Evolutionary conservation across 2,329 filamentous ascomycete genomes (phyloP).

Genomic region (Endoconidiophora polonica): DNA sequence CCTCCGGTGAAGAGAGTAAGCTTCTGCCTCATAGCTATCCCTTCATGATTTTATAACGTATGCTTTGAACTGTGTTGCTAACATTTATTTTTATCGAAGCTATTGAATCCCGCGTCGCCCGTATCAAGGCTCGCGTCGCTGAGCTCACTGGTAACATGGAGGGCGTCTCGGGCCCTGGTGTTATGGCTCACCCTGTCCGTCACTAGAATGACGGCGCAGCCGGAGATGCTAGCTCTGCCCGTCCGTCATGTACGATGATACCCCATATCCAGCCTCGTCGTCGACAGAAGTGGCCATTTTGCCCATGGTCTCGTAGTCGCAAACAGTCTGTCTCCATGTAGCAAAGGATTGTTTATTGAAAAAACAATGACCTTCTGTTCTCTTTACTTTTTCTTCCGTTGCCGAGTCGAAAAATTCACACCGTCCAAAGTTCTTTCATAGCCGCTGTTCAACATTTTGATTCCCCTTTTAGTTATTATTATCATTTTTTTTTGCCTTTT

Average conservation of each 20-base stretch:
- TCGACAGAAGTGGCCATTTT: not conserved
- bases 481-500: not conserved
- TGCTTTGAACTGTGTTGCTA: slow-evolving; percentile 13
- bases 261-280: not conserved
- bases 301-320: not conserved
- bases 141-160: slow-evolving; percentile 82
- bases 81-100: slow-evolving; percentile 32
- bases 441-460: not conserved
- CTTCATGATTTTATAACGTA: not conserved
- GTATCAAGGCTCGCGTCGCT: slow-evolving; percentile 93
- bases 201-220: slow-evolving; percentile 5
- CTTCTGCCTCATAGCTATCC: slow-evolving; percentile 17
- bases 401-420: too few relatives aligned
- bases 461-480: not conserved
- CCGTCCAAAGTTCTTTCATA: too few relatives aligned
- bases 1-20: slow-evolving; percentile 90
- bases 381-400: slow-evolving; percentile 11
- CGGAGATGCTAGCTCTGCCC: not conserved
- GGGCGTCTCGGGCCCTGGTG: slow-evolving; percentile 25
- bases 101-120: slow-evolving; percentile 88
- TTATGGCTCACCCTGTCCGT: slow-evolving; percentile 18
- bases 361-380: slow-evolving; percentile 1
- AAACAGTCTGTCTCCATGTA: not conserved
- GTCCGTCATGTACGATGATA: not conserved
- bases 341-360: not conserved